Evolutionary conservation across 2,329 filamentous ascomycete species (phyloP).

Genomic region (Phialemonium atrogriseum): DNA sequence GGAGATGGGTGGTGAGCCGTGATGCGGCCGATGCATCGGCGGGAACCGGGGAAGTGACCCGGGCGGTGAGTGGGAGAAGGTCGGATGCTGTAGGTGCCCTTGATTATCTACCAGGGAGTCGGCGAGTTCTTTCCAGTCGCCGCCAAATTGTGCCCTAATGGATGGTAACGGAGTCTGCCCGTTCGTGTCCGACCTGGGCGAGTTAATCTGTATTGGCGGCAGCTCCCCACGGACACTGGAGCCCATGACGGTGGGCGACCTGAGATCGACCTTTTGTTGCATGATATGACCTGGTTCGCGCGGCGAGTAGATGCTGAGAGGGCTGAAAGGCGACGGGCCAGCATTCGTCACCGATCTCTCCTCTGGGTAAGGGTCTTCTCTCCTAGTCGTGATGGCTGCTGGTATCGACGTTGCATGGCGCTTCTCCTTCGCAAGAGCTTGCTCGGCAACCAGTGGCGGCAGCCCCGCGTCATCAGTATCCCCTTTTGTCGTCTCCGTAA

Average conservation of each 20-base stretch:
- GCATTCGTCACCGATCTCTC: slow-evolving; percentile 7
- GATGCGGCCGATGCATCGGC: slow-evolving; percentile 22
- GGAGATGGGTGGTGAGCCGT: slow-evolving; percentile 40
- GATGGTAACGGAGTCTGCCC: slow-evolving; percentile 28
- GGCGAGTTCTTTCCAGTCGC: slow-evolving; percentile 17
- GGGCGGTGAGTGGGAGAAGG: slow-evolving; percentile 26
- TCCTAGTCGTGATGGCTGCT: slow-evolving; percentile 9
- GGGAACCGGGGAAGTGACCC: slow-evolving; percentile 19
- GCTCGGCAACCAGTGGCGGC: slow-evolving; percentile 13
- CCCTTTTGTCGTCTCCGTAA: slow-evolving; percentile 8
- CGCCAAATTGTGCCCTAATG: slow-evolving; percentile 27
- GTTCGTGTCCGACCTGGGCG: slow-evolving; percentile 28
- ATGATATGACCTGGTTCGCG: slow-evolving; percentile 8
- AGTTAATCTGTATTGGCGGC: slow-evolving; percentile 26
- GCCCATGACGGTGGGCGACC: slow-evolving; percentile 13
- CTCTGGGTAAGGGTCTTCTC: slow-evolving; percentile 5
- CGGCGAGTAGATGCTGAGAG: slow-evolving; percentile 13
- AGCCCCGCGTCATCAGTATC: slow-evolving; percentile 11
- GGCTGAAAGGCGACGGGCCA: slow-evolving; percentile 13
- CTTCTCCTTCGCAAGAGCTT: slow-evolving; percentile 9
- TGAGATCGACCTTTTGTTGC: slow-evolving; percentile 9
- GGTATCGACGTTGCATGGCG: slow-evolving; percentile 5
- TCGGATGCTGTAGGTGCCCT: slow-evolving; percentile 14
- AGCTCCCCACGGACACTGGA: slow-evolving; percentile 14
- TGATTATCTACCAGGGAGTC: slow-evolving; percentile 16